These are phyloP conservation scores for Rhodomyrtus tomentosa DNA, from an alignment of 345 rosid genomes.

Conservation along the genomic window DNA sequence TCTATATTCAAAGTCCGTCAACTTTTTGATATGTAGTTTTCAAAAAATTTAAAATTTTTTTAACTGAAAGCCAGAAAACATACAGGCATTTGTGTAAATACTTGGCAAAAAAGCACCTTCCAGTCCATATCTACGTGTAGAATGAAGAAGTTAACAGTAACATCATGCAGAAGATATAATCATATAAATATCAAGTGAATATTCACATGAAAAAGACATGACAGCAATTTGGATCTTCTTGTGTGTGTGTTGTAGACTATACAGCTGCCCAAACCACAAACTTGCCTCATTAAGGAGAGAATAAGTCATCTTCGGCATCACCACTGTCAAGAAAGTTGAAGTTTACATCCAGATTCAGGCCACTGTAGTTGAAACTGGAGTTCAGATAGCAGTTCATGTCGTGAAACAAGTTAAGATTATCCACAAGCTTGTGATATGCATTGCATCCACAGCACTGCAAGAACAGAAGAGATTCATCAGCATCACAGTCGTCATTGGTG, in stretches of 20 bases:
- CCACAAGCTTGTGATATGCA: conserved; percentile 88
- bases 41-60: background rate
- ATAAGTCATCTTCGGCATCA: conserved; percentile 16
- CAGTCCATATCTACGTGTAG: too few relatives aligned
- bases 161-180: background rate
- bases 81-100: background rate
- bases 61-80: background rate
- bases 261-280: background rate
- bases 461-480: background rate
- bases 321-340: conserved; percentile 50
- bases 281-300: conserved; percentile 26
- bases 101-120: background rate
- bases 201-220: background rate
- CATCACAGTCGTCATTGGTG: background rate
- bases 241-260: background rate
- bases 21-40: background rate
- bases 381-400: conserved; percentile 77
- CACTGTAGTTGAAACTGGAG: conserved; percentile 51
- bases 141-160: background rate
- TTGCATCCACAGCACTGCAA: conserved; percentile 89
- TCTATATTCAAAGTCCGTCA: background rate
- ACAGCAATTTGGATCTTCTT: background rate
- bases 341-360: conserved; percentile 40
- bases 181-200: background rate
- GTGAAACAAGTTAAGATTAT: conserved; percentile 82